Evolutionary conservation across 2,329 filamentous ascomycete species (phyloP), one percentile per base, ranked within the genome.

Genomic region (Microsporum canis): DNA sequence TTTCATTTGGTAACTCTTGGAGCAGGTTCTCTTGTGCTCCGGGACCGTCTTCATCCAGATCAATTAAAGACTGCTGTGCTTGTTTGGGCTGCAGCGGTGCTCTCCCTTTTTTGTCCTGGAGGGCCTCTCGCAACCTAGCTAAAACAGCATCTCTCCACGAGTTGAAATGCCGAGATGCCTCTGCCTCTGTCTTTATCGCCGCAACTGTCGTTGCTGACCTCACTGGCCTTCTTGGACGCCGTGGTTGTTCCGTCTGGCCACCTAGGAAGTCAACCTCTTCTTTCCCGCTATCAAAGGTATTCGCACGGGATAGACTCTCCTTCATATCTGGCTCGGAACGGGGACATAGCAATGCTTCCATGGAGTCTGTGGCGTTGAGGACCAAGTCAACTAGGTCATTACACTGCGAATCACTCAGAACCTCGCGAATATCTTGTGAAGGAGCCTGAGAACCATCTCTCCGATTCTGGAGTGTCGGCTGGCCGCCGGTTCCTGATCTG

Each of bases 131-230:
- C 29, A 95, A 77, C 12, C 91, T 83, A 61, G 83, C 80, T 45
- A 89, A 76, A 7, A 96, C 82, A 10, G 79, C 78, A 4, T 84
- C 80, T 67, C 89, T 83, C 92, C 92, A 97, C 65, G 89, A 87
- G 62, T 88, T 84, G 70, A 92, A 95, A 70, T 87, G 85, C 5
- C 80, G 76, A 3, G 95, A 71, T 1, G 85, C 81, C 60, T 87
- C 85, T 64, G 82, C 63, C 61, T 71, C 69, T 4, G 84, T 75
- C 85, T 91, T 67, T 91, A 74, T 67, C 66, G 70, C 63, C 70
- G 64, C 61, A 68, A 58, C 62, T 67, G 65, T 41, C 61, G 62
- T 38, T 63, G 63, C 5, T 61, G 61, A 23, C 29, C 38, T 59
- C 17, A 34, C 49, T 6, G 23, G 57, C 14, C 57, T 17, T 33